These are phyloP conservation scores for Eleusine coracana DNA, from an alignment of 176 grass and related monocot species.

Conservation along the genomic window DNA sequence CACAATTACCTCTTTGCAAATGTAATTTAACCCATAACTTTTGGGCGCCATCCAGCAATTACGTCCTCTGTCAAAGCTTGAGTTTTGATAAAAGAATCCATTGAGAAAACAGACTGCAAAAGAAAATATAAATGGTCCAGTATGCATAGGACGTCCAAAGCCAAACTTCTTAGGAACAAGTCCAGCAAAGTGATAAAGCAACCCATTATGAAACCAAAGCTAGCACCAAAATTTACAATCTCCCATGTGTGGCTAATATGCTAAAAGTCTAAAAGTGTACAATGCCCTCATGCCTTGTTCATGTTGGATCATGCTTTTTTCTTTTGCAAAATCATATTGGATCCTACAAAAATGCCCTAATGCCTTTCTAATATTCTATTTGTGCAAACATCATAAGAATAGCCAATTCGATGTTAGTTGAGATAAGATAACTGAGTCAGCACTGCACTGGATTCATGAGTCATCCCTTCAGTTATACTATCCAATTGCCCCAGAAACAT, in stretches of 20 bases:
- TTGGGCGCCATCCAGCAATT: constrained; percentile 90
- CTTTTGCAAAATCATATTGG: not conserved
- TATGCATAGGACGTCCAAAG: constrained; percentile 26
- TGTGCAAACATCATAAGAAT: constrained; percentile 14
- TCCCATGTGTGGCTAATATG: not conserved
- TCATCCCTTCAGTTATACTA: not conserved
- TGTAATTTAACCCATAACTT: constrained; percentile 72
- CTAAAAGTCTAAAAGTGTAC: not conserved
- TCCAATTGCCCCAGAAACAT: not conserved
- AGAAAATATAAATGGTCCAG: constrained; percentile 32
- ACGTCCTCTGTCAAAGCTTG: constrained; percentile 74
- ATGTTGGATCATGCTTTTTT: too few relatives aligned
- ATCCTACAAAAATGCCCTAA: not conserved
- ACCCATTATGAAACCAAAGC: not conserved
- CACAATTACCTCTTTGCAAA: constrained; percentile 45
- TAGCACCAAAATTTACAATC: not conserved
- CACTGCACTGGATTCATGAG: not conserved
- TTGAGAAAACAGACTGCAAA: constrained; percentile 77
- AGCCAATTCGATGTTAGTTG: not conserved
- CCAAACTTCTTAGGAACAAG: constrained; percentile 5
- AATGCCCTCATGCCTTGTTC: not conserved
- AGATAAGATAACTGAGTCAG: constrained; percentile 5
- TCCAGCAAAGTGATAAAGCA: constrained; percentile 23
- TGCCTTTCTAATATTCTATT: not conserved
- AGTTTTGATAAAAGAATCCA: constrained; percentile 91